Conservation (phyloP, 345 rosid species). For the Hypericum androsaemum region DNA sequence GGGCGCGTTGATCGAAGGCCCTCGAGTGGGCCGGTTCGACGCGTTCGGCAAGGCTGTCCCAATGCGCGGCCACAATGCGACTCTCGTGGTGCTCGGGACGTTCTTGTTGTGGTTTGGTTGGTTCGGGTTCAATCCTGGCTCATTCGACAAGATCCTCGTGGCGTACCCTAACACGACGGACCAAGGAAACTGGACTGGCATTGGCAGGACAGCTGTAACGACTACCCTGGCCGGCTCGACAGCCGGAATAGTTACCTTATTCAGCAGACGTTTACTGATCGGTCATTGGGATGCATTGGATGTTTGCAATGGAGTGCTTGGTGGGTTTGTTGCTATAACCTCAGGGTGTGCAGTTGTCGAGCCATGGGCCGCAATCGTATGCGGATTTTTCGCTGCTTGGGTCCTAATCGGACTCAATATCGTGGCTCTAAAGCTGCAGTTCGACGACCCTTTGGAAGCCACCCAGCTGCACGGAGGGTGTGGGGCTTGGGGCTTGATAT, state of each 20-base stretch:
- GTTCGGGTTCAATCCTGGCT: conserved; percentile 60
- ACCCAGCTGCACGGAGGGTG: conserved; percentile 58
- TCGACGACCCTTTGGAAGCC: conserved; percentile 57
- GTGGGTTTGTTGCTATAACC: conserved; percentile 52
- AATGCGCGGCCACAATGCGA: conserved; percentile 57
- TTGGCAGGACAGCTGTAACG: conserved; percentile 42
- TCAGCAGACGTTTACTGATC: conserved; percentile 36
- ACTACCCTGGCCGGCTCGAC: conserved; percentile 48
- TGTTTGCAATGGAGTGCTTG: conserved; percentile 49
- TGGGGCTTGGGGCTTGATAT: conserved; percentile 54
- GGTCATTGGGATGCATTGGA: conserved; percentile 61
- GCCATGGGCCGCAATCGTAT: conserved; percentile 59
- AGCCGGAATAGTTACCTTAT: conserved; percentile 39
- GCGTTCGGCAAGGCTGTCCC: conserved; percentile 40
- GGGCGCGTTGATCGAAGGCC: conserved; percentile 51
- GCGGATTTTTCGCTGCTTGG: conserved; percentile 41
- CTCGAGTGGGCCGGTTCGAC: conserved; percentile 46
- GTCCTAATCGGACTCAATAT: conserved; percentile 45
- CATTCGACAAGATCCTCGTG: conserved; percentile 39
- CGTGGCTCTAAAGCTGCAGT: conserved; percentile 24
- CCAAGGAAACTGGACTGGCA: conserved; percentile 51
- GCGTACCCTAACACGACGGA: conserved; percentile 35
- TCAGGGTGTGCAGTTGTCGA: conserved; percentile 59
- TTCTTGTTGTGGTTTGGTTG: conserved; percentile 56
- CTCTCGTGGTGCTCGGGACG: conserved; percentile 47